A percentile compares a stretch with the other conserved stretches of the same genome.
Evolutionary conservation across 192 early-diverging fungal species (phyloP).

Genomic region (Dissophora ornata): DNA sequence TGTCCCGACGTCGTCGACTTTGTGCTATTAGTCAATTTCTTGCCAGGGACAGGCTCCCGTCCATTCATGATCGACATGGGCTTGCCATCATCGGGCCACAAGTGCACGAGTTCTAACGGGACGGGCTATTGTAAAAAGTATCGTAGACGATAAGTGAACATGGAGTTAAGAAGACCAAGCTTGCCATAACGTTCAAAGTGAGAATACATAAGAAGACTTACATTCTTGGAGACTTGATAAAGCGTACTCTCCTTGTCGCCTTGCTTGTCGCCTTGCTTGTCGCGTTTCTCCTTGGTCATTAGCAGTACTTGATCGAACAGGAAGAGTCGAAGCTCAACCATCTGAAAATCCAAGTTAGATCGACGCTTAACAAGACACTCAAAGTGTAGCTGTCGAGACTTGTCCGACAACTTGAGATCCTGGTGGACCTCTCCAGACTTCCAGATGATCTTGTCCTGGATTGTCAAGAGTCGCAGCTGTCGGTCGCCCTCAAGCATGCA

Average conservation of each 20-base stretch:
- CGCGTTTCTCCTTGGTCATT: slow-evolving; percentile 76
- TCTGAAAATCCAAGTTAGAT: slow-evolving; percentile 61
- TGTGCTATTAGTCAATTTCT: slow-evolving; percentile 40
- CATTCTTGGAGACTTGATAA: slow-evolving; percentile 55
- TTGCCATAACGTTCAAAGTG: too few species aligned
- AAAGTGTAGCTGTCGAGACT: slow-evolving; percentile 76
- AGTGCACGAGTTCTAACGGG: slow-evolving; percentile 78
- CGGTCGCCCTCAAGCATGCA: slow-evolving; percentile 63
- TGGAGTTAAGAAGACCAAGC: too few species aligned
- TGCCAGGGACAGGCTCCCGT: slow-evolving; percentile 26
- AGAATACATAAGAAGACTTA: slow-evolving; percentile 13
- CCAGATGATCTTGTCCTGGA: slow-evolving; percentile 44
- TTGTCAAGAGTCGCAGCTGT: slow-evolving; percentile 22
- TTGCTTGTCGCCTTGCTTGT: slow-evolving; percentile 62
- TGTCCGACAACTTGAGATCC: slow-evolving; percentile 78
- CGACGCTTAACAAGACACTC: slow-evolving; percentile 83
- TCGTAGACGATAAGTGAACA: background rate
- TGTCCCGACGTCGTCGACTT: slow-evolving; percentile 43
- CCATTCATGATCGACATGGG: slow-evolving; percentile 7
- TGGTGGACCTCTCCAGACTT: slow-evolving; percentile 53
- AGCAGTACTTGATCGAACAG: slow-evolving; percentile 91
- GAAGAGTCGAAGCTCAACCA: slow-evolving; percentile 81
- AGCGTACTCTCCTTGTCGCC: slow-evolving; percentile 67
- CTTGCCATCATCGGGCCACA: slow-evolving; percentile 63
- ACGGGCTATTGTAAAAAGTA: slow-evolving; percentile 72